These are phyloP conservation scores for Cercophora samala DNA, from an alignment of 495 filamentous ascomycete genomes.

Conservation along the genomic window DNA sequence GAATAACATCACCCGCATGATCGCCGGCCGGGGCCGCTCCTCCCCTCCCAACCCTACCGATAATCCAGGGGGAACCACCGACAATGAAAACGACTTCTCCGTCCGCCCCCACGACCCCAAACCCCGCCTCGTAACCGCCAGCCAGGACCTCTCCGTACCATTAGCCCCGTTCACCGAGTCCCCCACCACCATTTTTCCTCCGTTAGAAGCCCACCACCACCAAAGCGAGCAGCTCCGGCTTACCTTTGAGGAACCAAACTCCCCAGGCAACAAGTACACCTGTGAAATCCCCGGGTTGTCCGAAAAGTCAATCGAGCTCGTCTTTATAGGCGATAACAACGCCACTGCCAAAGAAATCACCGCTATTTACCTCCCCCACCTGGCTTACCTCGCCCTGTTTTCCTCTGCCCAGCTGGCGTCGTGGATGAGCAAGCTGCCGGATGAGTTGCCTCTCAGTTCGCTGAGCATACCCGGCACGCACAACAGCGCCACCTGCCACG, in stretches of 20 bases:
- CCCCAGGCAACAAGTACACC: constrained; percentile 35
- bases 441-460: constrained; percentile 67
- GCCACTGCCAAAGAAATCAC: constrained; percentile 55
- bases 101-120: constrained; percentile 23
- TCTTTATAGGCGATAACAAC: constrained; percentile 19
- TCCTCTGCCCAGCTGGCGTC: constrained; percentile 64
- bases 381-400: constrained; percentile 70
- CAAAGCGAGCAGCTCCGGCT: constrained; percentile 41
- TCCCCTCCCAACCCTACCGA: neutral
- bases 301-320: constrained; percentile 35
- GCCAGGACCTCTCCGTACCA: constrained; percentile 35
- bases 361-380: constrained; percentile 63
- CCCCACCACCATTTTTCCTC: constrained; percentile 33
- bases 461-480: constrained; percentile 94
- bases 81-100: constrained; percentile 27
- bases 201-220: constrained; percentile 25
- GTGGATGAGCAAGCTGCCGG: constrained; percentile 77
- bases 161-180: constrained; percentile 39
- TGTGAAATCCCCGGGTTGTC: constrained; percentile 38
- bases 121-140: constrained; percentile 15
- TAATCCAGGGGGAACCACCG: constrained; percentile 17
- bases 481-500: constrained; percentile 81
- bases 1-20: constrained; percentile 48
- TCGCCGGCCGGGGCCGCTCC: constrained; percentile 36
- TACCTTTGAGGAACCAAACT: constrained; percentile 42